Conservation (phyloP, 208 protist species). For the Baffinella frigidus region DNA sequence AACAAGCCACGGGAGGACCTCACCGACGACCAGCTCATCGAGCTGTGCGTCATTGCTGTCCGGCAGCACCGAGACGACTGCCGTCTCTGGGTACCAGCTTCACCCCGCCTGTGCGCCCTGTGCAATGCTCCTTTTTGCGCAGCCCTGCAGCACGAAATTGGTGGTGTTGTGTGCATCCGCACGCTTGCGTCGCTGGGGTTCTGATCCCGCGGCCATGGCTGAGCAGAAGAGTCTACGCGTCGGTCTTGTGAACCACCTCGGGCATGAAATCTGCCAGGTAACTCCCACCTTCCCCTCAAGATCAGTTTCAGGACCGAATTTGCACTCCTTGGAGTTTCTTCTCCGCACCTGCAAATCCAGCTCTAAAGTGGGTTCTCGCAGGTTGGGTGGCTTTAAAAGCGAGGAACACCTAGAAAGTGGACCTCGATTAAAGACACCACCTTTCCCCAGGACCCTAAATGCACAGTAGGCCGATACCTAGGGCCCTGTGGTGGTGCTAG, state of each 20-base stretch:
- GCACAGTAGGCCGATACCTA: no score
- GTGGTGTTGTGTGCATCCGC: neutral
- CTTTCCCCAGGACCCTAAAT: no score
- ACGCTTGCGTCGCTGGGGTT: neutral
- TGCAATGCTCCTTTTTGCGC: neutral
- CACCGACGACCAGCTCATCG: neutral
- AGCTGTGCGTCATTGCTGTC: constrained; percentile 19
- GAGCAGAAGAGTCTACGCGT: neutral
- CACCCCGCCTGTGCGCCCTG: neutral
- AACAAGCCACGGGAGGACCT: neutral
- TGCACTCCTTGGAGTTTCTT: no score
- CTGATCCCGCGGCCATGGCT: no score
- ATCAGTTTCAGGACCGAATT: no score
- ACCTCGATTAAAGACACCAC: no score
- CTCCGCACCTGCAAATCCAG: no score
- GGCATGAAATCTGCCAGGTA: constrained; percentile 35
- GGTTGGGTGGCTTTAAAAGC: no score
- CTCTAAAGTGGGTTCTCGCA: no score
- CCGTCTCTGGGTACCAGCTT: constrained; percentile 2
- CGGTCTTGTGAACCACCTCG: constrained; percentile 25
- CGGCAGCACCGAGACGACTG: constrained; percentile 26
- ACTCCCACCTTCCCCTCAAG: no score
- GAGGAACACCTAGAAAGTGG: no score
- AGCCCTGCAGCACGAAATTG: neutral
- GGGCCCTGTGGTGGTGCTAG: no score